Evolutionary conservation across 75 land plant genomes (phyloP).

Genomic region (Selaginella moellendorffii): DNA sequence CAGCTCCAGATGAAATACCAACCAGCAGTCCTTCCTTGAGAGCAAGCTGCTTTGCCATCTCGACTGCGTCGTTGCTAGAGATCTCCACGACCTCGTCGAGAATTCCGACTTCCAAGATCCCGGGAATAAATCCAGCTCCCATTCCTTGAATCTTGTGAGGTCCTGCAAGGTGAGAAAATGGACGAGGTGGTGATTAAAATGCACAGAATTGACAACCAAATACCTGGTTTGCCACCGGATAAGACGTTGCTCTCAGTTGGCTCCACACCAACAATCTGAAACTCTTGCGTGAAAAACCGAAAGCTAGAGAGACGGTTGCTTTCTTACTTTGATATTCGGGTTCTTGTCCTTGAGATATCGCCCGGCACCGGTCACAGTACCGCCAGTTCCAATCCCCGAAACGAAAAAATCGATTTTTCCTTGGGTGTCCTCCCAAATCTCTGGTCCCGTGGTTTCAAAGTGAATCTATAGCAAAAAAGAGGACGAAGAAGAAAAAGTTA

Average conservation of each 20-base stretch:
- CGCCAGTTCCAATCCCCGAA: constrained; percentile 93
- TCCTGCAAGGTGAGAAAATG: background rate
- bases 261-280: constrained; percentile 78
- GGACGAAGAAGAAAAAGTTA: too few relatives aligned
- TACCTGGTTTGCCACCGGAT: constrained; percentile 85
- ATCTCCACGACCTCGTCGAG: constrained; percentile 81
- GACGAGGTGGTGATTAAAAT: background rate
- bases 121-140: constrained; percentile 85
- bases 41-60: constrained; percentile 83
- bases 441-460: constrained; percentile 85
- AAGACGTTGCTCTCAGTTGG: constrained; percentile 75
- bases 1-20: constrained; percentile 86
- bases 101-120: constrained; percentile 43
- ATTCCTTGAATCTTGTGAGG: constrained; percentile 84
- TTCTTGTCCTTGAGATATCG: constrained; percentile 67
- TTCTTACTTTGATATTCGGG: constrained; percentile 70
- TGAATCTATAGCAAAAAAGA: constrained; percentile 36
- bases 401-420: constrained; percentile 84
- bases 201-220: background rate
- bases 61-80: constrained; percentile 83
- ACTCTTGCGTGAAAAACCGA: background rate
- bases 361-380: constrained; percentile 91
- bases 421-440: constrained; percentile 80
- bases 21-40: constrained; percentile 84
- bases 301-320: background rate